phyloP scores from a whole-genome alignment of 2,329 filamentous ascomycete species.

The Rhynchosporium agropyri region DNA sequence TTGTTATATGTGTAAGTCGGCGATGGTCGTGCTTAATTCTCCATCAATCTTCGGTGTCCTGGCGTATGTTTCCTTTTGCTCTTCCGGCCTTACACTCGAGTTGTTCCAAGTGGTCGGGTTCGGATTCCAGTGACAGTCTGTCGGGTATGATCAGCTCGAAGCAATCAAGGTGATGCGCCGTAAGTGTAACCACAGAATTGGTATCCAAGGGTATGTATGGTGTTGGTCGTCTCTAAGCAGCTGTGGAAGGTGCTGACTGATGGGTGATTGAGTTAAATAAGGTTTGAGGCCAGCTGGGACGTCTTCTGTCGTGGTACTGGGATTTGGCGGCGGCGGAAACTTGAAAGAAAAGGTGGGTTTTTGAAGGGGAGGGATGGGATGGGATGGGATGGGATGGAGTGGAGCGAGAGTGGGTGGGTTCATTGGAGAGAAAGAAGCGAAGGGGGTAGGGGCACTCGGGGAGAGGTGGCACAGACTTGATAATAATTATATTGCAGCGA shows the following conservation, averaged over 20 bases:
- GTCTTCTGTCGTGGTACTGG: slow-evolving; percentile 21
- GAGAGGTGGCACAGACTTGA: neutral
- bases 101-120: neutral
- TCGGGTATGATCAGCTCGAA: slow-evolving; percentile 3
- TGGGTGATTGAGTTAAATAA: slow-evolving; percentile 17
- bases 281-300: slow-evolving; percentile 14
- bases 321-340: slow-evolving; percentile 2
- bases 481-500: neutral
- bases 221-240: neutral
- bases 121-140: slow-evolving; percentile 2
- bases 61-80: slow-evolving; percentile 1
- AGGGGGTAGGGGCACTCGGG: neutral
- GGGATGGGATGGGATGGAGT: neutral
- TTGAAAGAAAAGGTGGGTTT: slow-evolving; percentile 1
- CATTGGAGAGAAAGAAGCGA: neutral
- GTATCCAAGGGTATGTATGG: neutral
- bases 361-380: neutral
- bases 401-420: neutral
- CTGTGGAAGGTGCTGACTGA: slow-evolving; percentile 17
- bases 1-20: slow-evolving; percentile 16
- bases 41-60: neutral
- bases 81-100: neutral
- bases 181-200: neutral
- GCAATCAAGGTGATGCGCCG: neutral
- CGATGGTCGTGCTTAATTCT: slow-evolving; percentile 12